Base-by-base conservation (phyloP, 2,329 filamentous ascomycete species). In the Exophiala oligosperma region DNA sequence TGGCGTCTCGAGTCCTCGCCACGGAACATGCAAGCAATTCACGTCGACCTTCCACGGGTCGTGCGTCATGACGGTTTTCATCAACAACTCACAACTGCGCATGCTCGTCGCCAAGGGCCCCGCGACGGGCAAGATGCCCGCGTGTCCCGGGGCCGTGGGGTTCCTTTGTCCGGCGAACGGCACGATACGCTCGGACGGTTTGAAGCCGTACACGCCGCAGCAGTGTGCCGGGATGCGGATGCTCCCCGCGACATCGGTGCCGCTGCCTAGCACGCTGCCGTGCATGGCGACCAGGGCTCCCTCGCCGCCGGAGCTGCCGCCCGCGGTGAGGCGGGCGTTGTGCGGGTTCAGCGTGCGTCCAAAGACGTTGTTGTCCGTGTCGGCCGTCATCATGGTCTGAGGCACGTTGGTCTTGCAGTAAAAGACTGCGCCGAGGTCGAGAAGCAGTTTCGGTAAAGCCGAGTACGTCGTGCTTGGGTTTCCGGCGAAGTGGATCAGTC, bases 281-380 rank as follows among this genome's bases (percentile, higher is more conserved):
- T 78, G 75, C 73, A 87, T 77, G 3, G 79, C 81, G 21, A 87
- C 62, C n/a, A 87, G 69, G 0, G 81, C 83, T 0, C 79, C 84
- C 68, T 88, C 85, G 8, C 87, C 87, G 14, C 87, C 87, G 0
- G 82, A 84, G 11, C 80, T 84, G 2, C 88, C 87, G 5, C 88
- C 87, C 0, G 84, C 78, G 0, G 81, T 84, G 29, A 86, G 74
- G 21, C 76, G 72, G 1, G 81, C 77, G 57, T 88, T 87, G 54
- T 80, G 74, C 0, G 88, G 86, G 66, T 88, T 89, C 1, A 88
- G 71, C 0, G 82, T 83, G 32, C 82, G 78, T 1, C 85, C 85
- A 21, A 53, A 60, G n/a, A 87, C 67, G 65, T 86, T 80, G 68
- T 85, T 87, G 44, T 81, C 78, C 1, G 74, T 77, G 63, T 83